Evolutionary conservation across 495 filamentous ascomycete species (phyloP).

Genomic region (Hyaloscypha hepaticicola): DNA sequence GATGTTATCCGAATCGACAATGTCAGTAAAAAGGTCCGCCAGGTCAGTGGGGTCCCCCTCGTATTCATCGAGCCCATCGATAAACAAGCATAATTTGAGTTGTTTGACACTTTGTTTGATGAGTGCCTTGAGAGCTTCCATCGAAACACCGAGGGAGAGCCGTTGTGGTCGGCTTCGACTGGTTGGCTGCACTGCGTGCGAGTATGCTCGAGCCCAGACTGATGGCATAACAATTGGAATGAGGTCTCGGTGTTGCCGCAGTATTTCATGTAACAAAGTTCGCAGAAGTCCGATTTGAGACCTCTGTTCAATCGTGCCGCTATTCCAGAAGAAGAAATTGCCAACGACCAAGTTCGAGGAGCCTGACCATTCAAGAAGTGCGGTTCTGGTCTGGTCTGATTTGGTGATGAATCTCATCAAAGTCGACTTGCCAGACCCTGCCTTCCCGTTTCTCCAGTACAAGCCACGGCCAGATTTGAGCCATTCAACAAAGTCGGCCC

Average conservation of each 20-base stretch:
- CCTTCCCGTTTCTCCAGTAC: slow-evolving; percentile 40
- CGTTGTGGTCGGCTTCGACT: too few relatives aligned
- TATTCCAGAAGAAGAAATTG: slow-evolving; percentile 38
- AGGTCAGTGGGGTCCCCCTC: neutral
- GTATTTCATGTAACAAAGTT: slow-evolving; percentile 29
- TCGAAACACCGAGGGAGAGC: too few relatives aligned
- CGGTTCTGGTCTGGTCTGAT: slow-evolving; percentile 16
- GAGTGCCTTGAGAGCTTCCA: neutral
- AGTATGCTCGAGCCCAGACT: slow-evolving; percentile 16
- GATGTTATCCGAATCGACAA: too few relatives aligned
- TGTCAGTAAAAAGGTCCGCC: too few relatives aligned
- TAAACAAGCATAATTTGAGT: neutral
- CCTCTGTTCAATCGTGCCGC: slow-evolving; percentile 32
- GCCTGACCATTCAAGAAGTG: slow-evolving; percentile 28
- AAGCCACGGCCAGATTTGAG: slow-evolving; percentile 18
- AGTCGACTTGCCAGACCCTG: slow-evolving; percentile 38
- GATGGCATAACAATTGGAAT: slow-evolving; percentile 22
- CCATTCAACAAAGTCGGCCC: slow-evolving; percentile 25
- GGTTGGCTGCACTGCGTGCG: too few relatives aligned
- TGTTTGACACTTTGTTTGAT: neutral
- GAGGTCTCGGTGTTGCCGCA: slow-evolving; percentile 18
- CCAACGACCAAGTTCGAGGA: slow-evolving; percentile 11
- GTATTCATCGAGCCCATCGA: neutral
- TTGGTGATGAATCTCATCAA: neutral
- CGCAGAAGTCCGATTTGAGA: slow-evolving; percentile 34